phyloP scores from a whole-genome alignment of 164 flowering plant genomes.

The Nymphaea thermarum region DNA sequence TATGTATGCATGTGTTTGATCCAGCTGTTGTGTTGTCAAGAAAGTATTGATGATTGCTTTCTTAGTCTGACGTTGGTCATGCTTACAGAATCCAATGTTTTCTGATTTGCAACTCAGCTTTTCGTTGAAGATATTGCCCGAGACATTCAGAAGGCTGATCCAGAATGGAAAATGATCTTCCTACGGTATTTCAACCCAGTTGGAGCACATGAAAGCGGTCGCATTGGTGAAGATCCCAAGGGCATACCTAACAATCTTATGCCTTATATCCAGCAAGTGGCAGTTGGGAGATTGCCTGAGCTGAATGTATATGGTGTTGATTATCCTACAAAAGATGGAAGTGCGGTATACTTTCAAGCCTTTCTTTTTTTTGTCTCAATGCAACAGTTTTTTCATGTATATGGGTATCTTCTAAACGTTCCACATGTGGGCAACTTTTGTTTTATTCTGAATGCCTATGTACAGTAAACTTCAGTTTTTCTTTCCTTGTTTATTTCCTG shows the following conservation, averaged over 20 bases:
- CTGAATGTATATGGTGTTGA: constrained; percentile 85
- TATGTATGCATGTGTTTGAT: neutral
- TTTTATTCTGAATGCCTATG: too few relatives aligned
- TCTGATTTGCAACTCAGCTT: constrained; percentile 28
- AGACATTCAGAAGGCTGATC: constrained; percentile 74
- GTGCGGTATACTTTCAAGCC: constrained; percentile 48
- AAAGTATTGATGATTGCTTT: neutral
- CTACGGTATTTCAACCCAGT: constrained; percentile 93
- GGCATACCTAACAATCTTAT: constrained; percentile 93
- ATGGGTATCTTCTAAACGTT: too few relatives aligned
- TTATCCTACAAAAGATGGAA: constrained; percentile 89
- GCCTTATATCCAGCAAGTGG: constrained; percentile 96
- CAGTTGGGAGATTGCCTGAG: constrained; percentile 86
- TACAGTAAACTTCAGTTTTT: too few relatives aligned
- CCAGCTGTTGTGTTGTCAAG: neutral
- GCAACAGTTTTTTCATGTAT: too few relatives aligned
- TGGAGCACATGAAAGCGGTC: constrained; percentile 89
- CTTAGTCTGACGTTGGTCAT: neutral
- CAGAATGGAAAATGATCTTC: constrained; percentile 73
- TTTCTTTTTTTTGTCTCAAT: neutral
- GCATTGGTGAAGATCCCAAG: constrained; percentile 92
- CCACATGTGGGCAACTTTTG: too few relatives aligned
- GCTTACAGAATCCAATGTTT: neutral
- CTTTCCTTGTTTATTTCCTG: too few relatives aligned
- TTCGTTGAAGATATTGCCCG: constrained; percentile 84